These are phyloP conservation scores for Colletotrichum scovillei DNA, from an alignment of 2,329 filamentous ascomycete species.

Conservation along the genomic window DNA sequence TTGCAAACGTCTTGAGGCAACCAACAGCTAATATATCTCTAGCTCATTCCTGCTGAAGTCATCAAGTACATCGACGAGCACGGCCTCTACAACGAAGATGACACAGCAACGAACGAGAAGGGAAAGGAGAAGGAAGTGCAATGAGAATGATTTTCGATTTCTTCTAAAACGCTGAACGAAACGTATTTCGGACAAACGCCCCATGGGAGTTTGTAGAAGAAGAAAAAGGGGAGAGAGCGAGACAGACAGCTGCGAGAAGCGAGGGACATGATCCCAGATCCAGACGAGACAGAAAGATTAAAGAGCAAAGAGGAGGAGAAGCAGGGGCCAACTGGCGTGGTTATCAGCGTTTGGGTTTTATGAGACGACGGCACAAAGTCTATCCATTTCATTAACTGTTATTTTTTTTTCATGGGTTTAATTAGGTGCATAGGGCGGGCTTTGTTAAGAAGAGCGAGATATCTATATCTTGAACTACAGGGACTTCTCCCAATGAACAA, in stretches of 20 bases:
- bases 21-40: constrained; percentile 50
- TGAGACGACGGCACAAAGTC: constrained; percentile 17
- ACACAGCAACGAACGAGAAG: constrained; percentile 28
- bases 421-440: constrained; percentile 13
- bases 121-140: constrained; percentile 31
- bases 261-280: neutral
- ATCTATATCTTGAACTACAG: constrained; percentile 17
- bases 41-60: constrained; percentile 79
- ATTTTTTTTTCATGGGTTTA: neutral
- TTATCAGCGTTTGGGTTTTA: constrained; percentile 33
- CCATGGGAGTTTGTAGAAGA: neutral
- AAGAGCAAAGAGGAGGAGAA: neutral
- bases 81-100: constrained; percentile 68
- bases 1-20: neutral
- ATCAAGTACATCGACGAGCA: constrained; percentile 80
- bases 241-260: constrained; percentile 7
- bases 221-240: neutral
- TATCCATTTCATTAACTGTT: neutral
- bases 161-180: neutral
- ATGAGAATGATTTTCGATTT: neutral
- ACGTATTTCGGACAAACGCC: neutral
- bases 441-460: neutral
- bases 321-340: constrained; percentile 14
- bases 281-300: neutral
- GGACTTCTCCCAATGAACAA: constrained; percentile 20